Percentiles rank a stretch among this genome's conserved stretches.
phyloP scores from a whole-genome alignment of 1,284 basidiomycete genomes.

The Sanghuangporus sanghuang region DNA sequence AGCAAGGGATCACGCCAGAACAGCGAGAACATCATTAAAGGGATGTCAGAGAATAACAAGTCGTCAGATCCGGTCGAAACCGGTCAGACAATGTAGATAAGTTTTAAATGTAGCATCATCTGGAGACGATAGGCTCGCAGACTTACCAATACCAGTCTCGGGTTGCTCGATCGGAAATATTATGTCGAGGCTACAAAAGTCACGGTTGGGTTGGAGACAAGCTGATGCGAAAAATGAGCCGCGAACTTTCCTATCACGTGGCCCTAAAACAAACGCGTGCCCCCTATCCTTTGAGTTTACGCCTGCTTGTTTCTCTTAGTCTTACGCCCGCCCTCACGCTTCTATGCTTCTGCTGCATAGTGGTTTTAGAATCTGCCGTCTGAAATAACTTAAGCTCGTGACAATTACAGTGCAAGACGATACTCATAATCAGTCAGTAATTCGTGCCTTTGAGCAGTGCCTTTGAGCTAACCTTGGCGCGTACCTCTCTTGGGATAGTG shows the following conservation, averaged over 20 bases:
- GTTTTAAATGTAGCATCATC: conserved; percentile 45
- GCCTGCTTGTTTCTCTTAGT: no score
- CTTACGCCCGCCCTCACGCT: no score
- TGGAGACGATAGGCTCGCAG: conserved; percentile 19
- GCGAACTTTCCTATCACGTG: no score
- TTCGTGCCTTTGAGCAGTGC: background rate
- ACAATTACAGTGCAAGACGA: background rate
- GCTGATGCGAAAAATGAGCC: no score
- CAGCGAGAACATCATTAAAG: background rate
- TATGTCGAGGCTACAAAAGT: no score
- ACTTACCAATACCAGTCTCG: conserved; percentile 7
- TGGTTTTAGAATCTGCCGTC: no score
- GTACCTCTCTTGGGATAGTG: conserved; percentile 39
- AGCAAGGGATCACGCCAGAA: conserved; percentile 1
- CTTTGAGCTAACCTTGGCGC: background rate
- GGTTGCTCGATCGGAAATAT: background rate
- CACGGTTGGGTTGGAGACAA: no score
- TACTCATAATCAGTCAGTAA: background rate
- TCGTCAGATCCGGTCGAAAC: conserved; percentile 39
- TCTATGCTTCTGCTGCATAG: no score
- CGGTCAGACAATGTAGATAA: conserved; percentile 89
- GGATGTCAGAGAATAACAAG: conserved; percentile 31
- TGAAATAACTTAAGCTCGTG: no score
- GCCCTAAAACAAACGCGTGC: no score
- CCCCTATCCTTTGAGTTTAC: no score